Percentiles rank a stretch among this genome's conserved stretches.
Conservation (phyloP, 176 grass and related monocot genomes). For the Pontederia crassipes region DNA sequence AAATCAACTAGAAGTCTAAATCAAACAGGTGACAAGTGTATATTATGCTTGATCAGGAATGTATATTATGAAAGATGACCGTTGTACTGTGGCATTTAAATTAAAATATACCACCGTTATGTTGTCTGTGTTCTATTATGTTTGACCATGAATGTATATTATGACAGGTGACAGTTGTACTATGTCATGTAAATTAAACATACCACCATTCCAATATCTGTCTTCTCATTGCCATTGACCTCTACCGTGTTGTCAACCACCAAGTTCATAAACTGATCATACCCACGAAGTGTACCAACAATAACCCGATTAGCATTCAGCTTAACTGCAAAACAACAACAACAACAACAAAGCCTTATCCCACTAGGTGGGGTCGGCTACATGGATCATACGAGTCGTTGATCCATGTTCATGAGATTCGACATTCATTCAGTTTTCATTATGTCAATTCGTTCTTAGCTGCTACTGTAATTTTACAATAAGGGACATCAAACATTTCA, state of each 20-base stretch:
- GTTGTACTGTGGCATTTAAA: background rate
- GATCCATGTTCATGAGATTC: too few relatives aligned
- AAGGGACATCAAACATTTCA: too few relatives aligned
- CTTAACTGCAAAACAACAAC: conserved; percentile 53
- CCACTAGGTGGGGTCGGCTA: too few relatives aligned
- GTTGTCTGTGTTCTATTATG: background rate
- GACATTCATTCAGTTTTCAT: too few relatives aligned
- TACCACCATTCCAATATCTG: conserved; percentile 94
- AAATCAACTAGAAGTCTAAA: too few relatives aligned
- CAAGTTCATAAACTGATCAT: conserved; percentile 98
- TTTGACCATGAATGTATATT: conserved; percentile 1
- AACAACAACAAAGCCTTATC: too few relatives aligned
- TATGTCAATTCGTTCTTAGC: too few relatives aligned
- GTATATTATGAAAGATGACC: background rate
- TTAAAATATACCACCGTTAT: background rate
- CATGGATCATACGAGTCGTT: too few relatives aligned
- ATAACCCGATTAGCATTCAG: conserved; percentile 83
- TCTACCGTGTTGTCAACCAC: conserved; percentile 85
- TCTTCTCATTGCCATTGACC: conserved; percentile 78
- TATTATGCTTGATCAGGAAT: too few relatives aligned
- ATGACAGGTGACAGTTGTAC: background rate
- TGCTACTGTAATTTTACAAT: too few relatives aligned
- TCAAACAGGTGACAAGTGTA: too few relatives aligned
- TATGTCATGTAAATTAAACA: conserved; percentile 13
- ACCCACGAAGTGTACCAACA: conserved; percentile 75